Base-by-base conservation (phyloP, 371 early-diverging fungal species). In the Lichtheimia hyalospora region DNA sequence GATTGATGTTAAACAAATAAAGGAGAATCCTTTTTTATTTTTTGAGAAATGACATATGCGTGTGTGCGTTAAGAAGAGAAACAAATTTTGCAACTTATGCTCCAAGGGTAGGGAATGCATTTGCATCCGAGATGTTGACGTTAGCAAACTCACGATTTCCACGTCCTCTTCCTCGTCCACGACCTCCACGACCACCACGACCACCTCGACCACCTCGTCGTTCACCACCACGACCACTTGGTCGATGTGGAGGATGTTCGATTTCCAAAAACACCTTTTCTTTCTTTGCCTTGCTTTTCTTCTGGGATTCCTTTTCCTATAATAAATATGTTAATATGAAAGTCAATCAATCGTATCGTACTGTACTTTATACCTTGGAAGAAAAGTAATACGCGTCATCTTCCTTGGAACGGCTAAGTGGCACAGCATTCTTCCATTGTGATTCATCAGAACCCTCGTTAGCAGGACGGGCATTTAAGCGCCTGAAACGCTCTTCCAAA, bases 381-480 rank as follows among this genome's bases (percentile, higher is more conserved):
- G 34, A 34, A 34, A 34, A 28, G 71, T 84, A 76, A 53, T 85
- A 78, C n/a, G 28, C 23, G 41, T 85, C 86, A 41, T 82, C 85
- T 46, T 85, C 77, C 44, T 89, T 90, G 5, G 68, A 13, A 23
- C 83, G 79, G 61, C 86, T 71, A 48, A 91, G 77, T 34, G 82
- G 81, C 58, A 83, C 79, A 58, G 88, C 78, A 64, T 80, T 77
- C 77, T 89, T 90, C 92, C 91, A 93, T 67, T 92, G 70, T 39
- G 78, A 65, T 21, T 86, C 86, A 61, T 92, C 91, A 20, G 69
- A 71, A 28, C 92, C 93, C 70, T 92, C 90, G 70, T 92, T 92
- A 58, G 93, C 83, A 60, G 83, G 77, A 66, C 94, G 87, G 10
- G 70, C 67, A 55, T 78, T 70, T 2, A 81, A 81, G 12, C 57